Base-by-base conservation (phyloP, 139 green algal species). In the Limnomonas spitsbergensis region DNA sequence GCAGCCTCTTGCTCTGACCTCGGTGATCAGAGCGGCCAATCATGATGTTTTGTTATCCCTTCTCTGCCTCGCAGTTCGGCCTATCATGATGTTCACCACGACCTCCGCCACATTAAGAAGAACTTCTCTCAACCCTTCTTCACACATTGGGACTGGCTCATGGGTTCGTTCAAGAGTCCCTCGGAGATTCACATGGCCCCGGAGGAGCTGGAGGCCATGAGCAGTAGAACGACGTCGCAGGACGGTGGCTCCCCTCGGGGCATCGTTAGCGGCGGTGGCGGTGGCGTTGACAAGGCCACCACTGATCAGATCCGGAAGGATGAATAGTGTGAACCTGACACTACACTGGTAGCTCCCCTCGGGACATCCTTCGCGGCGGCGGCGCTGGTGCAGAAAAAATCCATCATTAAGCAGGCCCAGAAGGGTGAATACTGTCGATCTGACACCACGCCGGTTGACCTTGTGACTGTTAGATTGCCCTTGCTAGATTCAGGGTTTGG, bases 41-140 rank as follows among this genome's bases (percentile, higher is more conserved):
- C n/a, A n/a, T n/a, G n/a, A n/a, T n/a, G n/a, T n/a, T n/a, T n/a
- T n/a, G n/a, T n/a, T n/a, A n/a, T n/a, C n/a, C n/a, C n/a, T 29
- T 29, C 47, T 20, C 47, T 61, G 66, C 26, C 24, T 34, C 24
- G 66, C 47, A 61, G 35, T 9, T 31, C 68, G 35, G 34, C 68
- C 3, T 74, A 74, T 29, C 68, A 74, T 47, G 68, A 74, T 29
- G 78, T 90, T 9, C 89, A 93, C 75, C 89, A 93, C 76, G 88
- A 93, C 76, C 66, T 91, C 7, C 74, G 78, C 0, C 77, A 80
- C 47, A 87, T 89, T 71, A 86, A 90, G 40, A 88, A 84, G 68
- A 93, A 93, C 77, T 93, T 86, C 80, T 90, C 82, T 3, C 89
- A 93, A 81, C 89, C 89, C 0, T 93, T 89, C 82, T 93, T 93